Percentiles rank a stretch among this genome's conserved stretches.
Evolutionary conservation across 805 yeast species (phyloP).

Genomic region (Wickerhamiella allomyrinae): DNA sequence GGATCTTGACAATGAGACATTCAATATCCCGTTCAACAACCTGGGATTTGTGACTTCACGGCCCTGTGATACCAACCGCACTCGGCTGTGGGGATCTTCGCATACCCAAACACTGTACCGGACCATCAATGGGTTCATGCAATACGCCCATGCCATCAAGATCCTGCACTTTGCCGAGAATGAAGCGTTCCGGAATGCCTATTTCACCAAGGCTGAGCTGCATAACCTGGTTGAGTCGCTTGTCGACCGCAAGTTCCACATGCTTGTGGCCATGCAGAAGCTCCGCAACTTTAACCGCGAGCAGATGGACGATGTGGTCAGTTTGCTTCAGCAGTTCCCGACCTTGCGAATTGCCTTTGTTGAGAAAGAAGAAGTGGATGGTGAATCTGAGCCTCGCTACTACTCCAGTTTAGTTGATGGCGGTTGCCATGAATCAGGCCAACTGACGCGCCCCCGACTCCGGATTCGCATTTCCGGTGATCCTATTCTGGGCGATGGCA

Average conservation of each 20-base stretch:
- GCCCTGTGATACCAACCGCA: constrained; percentile 33
- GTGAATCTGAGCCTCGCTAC: constrained; percentile 20
- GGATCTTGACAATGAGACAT: neutral
- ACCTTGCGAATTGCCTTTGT: constrained; percentile 38
- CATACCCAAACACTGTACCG: constrained; percentile 74
- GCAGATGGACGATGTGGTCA: constrained; percentile 60
- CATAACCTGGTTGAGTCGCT: constrained; percentile 35
- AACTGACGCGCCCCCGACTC: constrained; percentile 41
- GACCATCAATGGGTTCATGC: constrained; percentile 72
- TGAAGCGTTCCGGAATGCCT: constrained; percentile 37
- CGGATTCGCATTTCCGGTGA: constrained; percentile 58
- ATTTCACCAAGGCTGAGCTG: constrained; percentile 31
- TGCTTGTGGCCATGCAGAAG: constrained; percentile 79
- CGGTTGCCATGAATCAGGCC: constrained; percentile 46
- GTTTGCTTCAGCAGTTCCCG: constrained; percentile 70
- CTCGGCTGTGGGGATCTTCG: constrained; percentile 77
- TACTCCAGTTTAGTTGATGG: constrained; percentile 61
- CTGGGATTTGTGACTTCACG: constrained; percentile 15
- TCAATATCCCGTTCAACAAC: constrained; percentile 7
- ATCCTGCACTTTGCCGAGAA: constrained; percentile 55
- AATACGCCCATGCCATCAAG: constrained; percentile 60
- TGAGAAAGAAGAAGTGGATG: constrained; percentile 2
- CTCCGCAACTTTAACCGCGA: constrained; percentile 55
- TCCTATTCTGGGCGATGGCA: constrained; percentile 76
- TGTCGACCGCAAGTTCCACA: constrained; percentile 72